A percentile compares a stretch with the other conserved stretches of the same genome.
These are phyloP conservation scores for Williopsis jadinii DNA, from an alignment of 1,139 yeast species.

Conservation along the genomic window DNA sequence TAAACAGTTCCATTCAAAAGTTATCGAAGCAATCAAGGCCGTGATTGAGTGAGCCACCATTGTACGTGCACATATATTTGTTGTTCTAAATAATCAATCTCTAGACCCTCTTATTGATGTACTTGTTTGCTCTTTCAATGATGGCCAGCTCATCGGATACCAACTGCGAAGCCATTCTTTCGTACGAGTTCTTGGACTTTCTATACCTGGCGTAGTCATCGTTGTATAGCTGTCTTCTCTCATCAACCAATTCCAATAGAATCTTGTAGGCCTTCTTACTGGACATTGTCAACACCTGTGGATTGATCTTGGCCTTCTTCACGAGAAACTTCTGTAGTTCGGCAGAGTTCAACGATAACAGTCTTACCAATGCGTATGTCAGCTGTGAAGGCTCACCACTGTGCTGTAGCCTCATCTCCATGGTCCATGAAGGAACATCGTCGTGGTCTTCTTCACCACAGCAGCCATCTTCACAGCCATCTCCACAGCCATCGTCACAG, in stretches of 20 bases:
- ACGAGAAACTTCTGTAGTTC: conserved; percentile 18
- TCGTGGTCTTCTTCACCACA: conserved; percentile 20
- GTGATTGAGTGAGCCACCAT: conserved; percentile 1
- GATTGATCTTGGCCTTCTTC: conserved; percentile 14
- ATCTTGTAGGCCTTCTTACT: conserved; percentile 15
- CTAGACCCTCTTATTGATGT: conserved; percentile 9
- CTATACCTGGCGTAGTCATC: conserved; percentile 5
- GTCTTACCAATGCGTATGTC: conserved; percentile 31
- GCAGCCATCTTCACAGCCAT: conserved; percentile 16
- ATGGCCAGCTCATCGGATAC: conserved; percentile 14
- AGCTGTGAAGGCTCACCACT: conserved; percentile 35
- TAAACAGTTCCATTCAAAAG: conserved; percentile 49
- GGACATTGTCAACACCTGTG: conserved; percentile 12
- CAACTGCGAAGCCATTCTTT: conserved; percentile 13
- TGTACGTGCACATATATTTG: not conserved
- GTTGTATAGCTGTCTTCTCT: conserved; percentile 12
- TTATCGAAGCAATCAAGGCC: conserved; percentile 51
- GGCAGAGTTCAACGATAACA: conserved; percentile 24
- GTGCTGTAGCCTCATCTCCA: conserved; percentile 28
- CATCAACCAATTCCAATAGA: conserved; percentile 9
- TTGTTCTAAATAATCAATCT: not conserved
- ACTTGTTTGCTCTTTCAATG: conserved; percentile 7
- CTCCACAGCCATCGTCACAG: conserved; percentile 10
- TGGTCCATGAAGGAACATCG: conserved; percentile 31
- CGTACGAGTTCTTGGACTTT: conserved; percentile 13